Conservation (phyloP, 1,139 yeast genomes). For the Suhomyces bribrorum region DNA sequence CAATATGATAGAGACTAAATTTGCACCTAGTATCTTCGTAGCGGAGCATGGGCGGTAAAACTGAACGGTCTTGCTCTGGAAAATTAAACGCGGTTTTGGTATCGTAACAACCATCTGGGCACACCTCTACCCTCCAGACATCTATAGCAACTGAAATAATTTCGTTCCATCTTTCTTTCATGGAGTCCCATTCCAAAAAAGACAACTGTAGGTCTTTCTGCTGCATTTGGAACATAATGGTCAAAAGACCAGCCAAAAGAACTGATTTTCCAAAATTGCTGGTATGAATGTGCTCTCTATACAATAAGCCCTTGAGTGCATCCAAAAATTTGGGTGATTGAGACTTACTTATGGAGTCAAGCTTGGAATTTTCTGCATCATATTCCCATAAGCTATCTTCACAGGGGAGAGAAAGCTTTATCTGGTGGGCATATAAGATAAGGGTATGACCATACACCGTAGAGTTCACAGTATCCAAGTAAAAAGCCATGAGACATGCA, state of each 20-base stretch:
- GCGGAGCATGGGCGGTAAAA: conserved; percentile 25
- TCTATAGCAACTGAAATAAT: conserved; percentile 62
- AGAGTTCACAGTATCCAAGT: conserved; percentile 34
- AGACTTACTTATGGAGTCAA: conserved; percentile 9
- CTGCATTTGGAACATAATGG: conserved; percentile 71
- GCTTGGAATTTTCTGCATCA: conserved; percentile 13
- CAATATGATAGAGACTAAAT: conserved; percentile 26
- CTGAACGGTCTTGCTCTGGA: conserved; percentile 13
- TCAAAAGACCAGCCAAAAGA: conserved; percentile 65
- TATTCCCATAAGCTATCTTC: conserved; percentile 37
- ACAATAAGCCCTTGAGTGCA: conserved; percentile 57
- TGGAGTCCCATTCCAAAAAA: conserved; percentile 32
- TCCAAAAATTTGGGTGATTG: conserved; percentile 39
- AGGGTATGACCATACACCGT: conserved; percentile 34
- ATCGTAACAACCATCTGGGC: conserved; percentile 31
- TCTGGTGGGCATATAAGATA: conserved; percentile 33
- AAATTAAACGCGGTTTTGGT: conserved; percentile 23
- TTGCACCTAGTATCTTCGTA: conserved; percentile 47
- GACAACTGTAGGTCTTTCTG: conserved; percentile 62
- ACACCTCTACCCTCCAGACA: conserved; percentile 50
- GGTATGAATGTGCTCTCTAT: conserved; percentile 51
- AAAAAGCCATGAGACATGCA: conserved; percentile 34
- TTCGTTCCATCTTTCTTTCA: conserved; percentile 61
- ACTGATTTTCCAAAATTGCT: conserved; percentile 62
- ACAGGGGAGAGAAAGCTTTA: conserved; percentile 32